phyloP scores from a whole-genome alignment of 2,329 filamentous ascomycete genomes.

The Talaromyces sp. region DNA sequence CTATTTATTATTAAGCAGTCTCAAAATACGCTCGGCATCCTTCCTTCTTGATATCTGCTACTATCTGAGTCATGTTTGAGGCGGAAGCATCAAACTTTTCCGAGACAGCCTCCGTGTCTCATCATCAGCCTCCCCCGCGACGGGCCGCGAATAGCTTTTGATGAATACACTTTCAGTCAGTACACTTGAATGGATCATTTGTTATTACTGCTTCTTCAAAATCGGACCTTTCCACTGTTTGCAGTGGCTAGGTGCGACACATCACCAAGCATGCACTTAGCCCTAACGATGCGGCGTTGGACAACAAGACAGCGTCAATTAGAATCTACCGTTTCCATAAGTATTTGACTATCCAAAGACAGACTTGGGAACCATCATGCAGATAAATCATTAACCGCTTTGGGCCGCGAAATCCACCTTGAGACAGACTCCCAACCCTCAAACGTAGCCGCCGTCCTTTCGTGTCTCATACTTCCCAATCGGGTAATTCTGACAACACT shows the following conservation, averaged over 20 bases:
- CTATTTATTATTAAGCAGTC: no score
- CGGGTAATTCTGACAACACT: neutral
- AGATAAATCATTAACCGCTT: neutral
- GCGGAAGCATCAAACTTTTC: conserved; percentile 7
- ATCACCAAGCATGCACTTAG: neutral
- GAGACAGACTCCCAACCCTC: conserved; percentile 1
- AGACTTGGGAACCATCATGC: no score
- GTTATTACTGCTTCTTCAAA: neutral
- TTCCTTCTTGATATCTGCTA: neutral
- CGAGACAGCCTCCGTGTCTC: conserved; percentile 6
- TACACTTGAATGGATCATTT: neutral
- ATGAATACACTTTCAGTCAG: neutral
- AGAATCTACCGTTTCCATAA: neutral
- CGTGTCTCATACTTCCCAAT: conserved; percentile 12
- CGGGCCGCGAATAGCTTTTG: neutral
- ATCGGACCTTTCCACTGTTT: neutral
- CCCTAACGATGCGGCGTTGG: neutral
- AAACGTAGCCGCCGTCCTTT: neutral
- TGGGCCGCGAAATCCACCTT: neutral
- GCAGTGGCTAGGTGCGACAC: neutral
- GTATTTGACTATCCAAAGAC: neutral
- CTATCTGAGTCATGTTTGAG: neutral
- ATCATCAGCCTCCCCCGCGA: neutral
- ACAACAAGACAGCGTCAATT: neutral
- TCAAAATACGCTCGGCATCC: neutral